These are phyloP conservation scores for Rhododendron ferrugineum DNA, from an alignment of 148 eudicot species.

Conservation along the genomic window DNA sequence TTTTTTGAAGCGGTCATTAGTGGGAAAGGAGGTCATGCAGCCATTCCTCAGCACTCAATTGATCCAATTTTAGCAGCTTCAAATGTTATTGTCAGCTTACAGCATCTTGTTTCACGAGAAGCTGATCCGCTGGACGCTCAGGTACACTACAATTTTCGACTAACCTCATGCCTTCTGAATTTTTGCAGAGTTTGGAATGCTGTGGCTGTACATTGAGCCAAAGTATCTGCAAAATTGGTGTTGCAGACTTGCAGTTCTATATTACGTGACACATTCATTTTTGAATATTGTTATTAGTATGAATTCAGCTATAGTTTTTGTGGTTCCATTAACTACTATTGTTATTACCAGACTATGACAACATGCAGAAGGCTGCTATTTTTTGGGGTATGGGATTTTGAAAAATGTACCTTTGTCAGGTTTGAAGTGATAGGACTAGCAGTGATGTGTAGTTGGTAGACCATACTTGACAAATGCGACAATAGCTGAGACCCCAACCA, in stretches of 20 bases:
- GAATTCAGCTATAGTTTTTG: not conserved
- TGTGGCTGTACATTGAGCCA: not conserved
- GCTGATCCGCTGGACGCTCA: conserved; percentile 76
- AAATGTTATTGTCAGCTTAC: conserved; percentile 62
- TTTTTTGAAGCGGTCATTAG: conserved; percentile 52
- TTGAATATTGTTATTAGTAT: not conserved
- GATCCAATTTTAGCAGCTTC: conserved; percentile 70
- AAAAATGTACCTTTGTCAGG: not conserved
- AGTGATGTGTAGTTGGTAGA: not conserved
- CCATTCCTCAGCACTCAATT: conserved; percentile 61
- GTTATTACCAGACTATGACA: not conserved
- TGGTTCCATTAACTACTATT: not conserved
- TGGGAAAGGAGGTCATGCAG: conserved; percentile 67
- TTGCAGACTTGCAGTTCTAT: not conserved
- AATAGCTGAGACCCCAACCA: not conserved
- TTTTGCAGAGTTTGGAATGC: not conserved
- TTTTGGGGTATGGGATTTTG: not conserved
- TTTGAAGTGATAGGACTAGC: not conserved
- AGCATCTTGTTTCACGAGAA: conserved; percentile 68
- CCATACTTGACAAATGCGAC: not conserved
- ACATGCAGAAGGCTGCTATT: not conserved
- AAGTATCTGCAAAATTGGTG: not conserved
- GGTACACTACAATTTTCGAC: conserved; percentile 23
- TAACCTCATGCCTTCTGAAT: not conserved
- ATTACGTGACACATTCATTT: not conserved